phyloP scores from a whole-genome alignment of 441 rosid genomes.

The Rhodomyrtus psidioides region DNA sequence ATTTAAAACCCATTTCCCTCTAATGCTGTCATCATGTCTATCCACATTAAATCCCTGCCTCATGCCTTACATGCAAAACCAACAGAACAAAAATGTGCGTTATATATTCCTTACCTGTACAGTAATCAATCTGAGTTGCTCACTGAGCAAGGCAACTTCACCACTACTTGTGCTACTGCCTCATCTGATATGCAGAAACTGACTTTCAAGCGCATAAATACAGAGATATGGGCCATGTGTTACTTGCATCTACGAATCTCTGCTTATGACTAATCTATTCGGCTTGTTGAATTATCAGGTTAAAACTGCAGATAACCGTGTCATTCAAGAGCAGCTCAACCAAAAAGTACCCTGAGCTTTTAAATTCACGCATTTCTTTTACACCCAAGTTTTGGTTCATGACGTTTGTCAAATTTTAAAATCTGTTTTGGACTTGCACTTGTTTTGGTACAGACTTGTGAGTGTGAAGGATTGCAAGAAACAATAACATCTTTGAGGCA shows the following conservation, averaged over 20 bases:
- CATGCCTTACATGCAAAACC: neutral
- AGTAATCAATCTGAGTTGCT: neutral
- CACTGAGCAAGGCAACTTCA: neutral
- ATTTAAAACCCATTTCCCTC: neutral
- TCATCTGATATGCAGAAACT: neutral
- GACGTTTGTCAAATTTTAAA: neutral
- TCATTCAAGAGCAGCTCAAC: slow-evolving; percentile 90
- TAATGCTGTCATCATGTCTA: neutral
- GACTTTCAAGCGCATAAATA: neutral
- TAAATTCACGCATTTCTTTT: neutral
- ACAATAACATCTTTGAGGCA: slow-evolving; percentile 62
- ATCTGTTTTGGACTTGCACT: slow-evolving; percentile 14
- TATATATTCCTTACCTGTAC: neutral
- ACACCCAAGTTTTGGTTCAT: neutral
- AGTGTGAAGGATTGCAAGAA: slow-evolving; percentile 75
- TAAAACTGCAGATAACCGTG: slow-evolving; percentile 84
- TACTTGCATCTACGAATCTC: slow-evolving; percentile 6
- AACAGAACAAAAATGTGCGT: neutral
- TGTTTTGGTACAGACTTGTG: slow-evolving; percentile 44
- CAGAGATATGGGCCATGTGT: neutral
- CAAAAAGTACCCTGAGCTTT: slow-evolving; percentile 48
- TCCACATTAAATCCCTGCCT: neutral
- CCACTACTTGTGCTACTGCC: neutral
- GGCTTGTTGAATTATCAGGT: slow-evolving; percentile 32
- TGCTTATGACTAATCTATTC: neutral